Evolutionary conservation across 192 early-diverging fungal genomes (phyloP), one percentile per base, ranked within the genome.

Genomic region (Backusella tarrabulga): DNA sequence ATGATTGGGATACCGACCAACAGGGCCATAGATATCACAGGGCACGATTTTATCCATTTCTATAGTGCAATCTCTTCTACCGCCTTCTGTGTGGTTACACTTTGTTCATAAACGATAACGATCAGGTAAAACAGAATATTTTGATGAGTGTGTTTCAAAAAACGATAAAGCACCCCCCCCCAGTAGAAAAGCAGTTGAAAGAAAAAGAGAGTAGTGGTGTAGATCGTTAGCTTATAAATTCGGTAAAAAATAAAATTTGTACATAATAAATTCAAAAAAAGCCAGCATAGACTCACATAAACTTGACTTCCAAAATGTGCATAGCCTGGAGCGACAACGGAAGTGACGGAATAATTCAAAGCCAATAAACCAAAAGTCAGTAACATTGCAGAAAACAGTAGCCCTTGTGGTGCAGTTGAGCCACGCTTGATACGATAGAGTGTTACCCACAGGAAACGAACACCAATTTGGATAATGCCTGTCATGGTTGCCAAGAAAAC

Each of bases 271-370:
- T 23, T 56, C 21, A 23, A 63, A 63, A 26, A 29, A 23, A 2
- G 11, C 56, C n/a, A 50, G 17, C 46, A 50, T 50, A 50, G 19
- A 82, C 87, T 84, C 80, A 88, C 87, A 63, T 86, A 90, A 72
- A 80, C 74, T 71, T 90, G 89, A 38, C 81, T 85, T 38, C 89
- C 89, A 83, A 87, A 90, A 77, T 86, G 85, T 34, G 88, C 71
- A 77, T 90, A 90, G 7, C 83, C 84, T 17, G 89, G 89, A 23
- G 86, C 85, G 34, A 90, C 84, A 15, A 87, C 81, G 72, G 83
- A 85, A 40, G 85, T 85, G 63, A 90, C 46, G 8, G 85, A 82
- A 44, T 85, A 89, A 40, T 83, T 82, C 12, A 88, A 78, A 6
- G 84, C 89, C 26, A 86, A 76, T 21, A 88, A 70, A 54, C 84